Evolutionary conservation across 1,139 yeast genomes (phyloP), one percentile per base, ranked within the genome.

Genomic region (Blastobotrys proliferans): DNA sequence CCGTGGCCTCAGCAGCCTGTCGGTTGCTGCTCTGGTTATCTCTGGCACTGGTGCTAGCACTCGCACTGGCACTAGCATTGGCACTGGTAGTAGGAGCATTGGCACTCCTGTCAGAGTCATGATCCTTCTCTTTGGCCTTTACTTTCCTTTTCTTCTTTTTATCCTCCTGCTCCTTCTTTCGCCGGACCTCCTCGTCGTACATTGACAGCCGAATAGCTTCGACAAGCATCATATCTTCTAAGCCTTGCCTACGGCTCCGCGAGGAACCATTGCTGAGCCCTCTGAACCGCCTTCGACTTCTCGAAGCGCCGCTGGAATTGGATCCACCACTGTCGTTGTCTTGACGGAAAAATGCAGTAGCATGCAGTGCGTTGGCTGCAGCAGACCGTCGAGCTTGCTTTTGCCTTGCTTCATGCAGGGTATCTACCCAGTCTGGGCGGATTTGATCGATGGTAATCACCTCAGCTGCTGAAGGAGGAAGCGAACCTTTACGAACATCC

Each of bases 321-420:
- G 54, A 22, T 40, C 51, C 31, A 52, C 52, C n/a, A 46, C 34
- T 13, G n/a, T 18, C 20, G 11, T 38, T 29, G 17, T 29, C 36
- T n/a, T 25, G 9, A 11, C 13, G 11, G 40, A 77, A 65, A 60
- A 79, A 74, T 49, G 81, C 87, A 24, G 85, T 81, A 11, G 88
- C 94, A 64, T 90, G 97, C 35, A 90, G 77, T 0, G 96, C 96
- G 38, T 87, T 85, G 1, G 97, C 97, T 14, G 95, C 87, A 0
- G 97, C 97, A 0, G 95, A 81, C 55, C 86, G 75, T 46, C 95
- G 73, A 0, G 95, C 96, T 35, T 87, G 68, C 53, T 80, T 82
- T 48, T 80, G 76, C 44, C 92, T 74, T 3, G 96, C 95, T 37
- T 77, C 70, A 13, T 73, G 69, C 44, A 92, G 71, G 53, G 80